These are phyloP conservation scores for Boletus tylopilopsis DNA, from an alignment of 768 basidiomycete species.

Conservation along the genomic window DNA sequence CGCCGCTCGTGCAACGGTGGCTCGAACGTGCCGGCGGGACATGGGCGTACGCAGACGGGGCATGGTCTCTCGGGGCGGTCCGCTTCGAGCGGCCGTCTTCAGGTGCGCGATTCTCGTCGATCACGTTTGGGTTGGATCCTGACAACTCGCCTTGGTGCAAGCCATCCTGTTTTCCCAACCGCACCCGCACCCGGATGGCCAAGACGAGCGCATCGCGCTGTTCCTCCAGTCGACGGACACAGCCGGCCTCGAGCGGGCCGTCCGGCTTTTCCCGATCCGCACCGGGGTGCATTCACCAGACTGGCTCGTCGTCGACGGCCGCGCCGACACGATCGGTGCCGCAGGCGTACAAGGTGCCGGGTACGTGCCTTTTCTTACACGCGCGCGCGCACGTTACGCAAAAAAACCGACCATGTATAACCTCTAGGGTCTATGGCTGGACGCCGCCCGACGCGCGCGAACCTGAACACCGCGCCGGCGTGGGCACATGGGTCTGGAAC, in stretches of 20 bases:
- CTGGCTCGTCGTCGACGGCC: conserved; percentile 63
- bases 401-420: neutral
- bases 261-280: conserved; percentile 77
- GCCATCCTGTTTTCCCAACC: conserved; percentile 57
- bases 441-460: neutral
- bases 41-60: conserved; percentile 21
- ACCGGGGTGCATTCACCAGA: conserved; percentile 77
- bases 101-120: conserved; percentile 5
- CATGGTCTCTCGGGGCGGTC: conserved; percentile 11
- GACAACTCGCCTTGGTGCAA: conserved; percentile 15
- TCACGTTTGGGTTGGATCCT: too few relatives aligned
- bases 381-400: too few relatives aligned
- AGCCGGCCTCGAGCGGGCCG: conserved; percentile 60
- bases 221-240: conserved; percentile 59
- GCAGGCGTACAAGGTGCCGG: conserved; percentile 77
- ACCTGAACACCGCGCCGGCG: conserved; percentile 31
- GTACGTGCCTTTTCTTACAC: conserved; percentile 45
- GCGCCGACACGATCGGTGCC: conserved; percentile 57
- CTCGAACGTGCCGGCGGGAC: conserved; percentile 22
- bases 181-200: conserved; percentile 13
- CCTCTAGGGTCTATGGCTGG: conserved; percentile 22
- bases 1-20: conserved; percentile 31
- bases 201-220: conserved; percentile 40
- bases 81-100: conserved; percentile 21
- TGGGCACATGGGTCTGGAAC: conserved; percentile 42